These are phyloP conservation scores for Thielaviopsis euricoi DNA, from an alignment of 2,329 filamentous ascomycete species.

Conservation along the genomic window DNA sequence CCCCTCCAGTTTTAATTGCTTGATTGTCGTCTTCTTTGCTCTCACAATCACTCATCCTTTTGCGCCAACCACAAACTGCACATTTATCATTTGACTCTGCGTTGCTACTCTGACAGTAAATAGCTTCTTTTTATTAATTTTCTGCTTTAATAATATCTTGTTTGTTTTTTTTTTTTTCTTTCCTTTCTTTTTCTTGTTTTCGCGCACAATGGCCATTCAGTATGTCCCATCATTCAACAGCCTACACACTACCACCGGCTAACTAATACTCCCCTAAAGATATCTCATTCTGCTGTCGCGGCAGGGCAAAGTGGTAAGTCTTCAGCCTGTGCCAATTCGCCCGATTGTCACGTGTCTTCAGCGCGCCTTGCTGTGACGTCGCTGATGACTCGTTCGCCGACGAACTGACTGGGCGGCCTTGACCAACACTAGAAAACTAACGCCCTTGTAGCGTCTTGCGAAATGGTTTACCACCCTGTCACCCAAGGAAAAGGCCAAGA, in stretches of 20 bases:
- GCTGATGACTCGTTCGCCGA: not conserved
- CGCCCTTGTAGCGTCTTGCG: constrained; percentile 61
- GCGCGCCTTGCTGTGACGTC: not conserved
- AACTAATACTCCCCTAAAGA: constrained; percentile 30
- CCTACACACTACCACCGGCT: not conserved
- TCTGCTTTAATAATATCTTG: not conserved
- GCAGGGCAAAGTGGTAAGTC: constrained; percentile 94
- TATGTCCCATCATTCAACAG: constrained; percentile 14
- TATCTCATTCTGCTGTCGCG: constrained; percentile 95
- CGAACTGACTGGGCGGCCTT: not conserved
- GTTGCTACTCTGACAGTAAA: not conserved
- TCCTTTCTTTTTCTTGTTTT: not conserved
- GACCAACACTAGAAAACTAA: not conserved
- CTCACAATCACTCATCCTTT: not conserved
- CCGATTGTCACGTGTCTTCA: not conserved
- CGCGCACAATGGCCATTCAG: constrained; percentile 28
- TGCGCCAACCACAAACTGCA: not conserved
- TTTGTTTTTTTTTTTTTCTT: not conserved
- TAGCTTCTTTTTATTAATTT: not conserved
- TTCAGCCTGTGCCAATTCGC: not conserved
- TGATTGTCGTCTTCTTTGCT: not conserved
- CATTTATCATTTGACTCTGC: not conserved
- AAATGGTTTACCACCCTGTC: constrained; percentile 99
- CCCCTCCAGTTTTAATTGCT: not conserved
- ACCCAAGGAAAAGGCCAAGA: constrained; percentile 97